Evolutionary conservation across 2,329 filamentous ascomycete genomes (phyloP).

Genomic region (Colletotrichum gigasporum): DNA sequence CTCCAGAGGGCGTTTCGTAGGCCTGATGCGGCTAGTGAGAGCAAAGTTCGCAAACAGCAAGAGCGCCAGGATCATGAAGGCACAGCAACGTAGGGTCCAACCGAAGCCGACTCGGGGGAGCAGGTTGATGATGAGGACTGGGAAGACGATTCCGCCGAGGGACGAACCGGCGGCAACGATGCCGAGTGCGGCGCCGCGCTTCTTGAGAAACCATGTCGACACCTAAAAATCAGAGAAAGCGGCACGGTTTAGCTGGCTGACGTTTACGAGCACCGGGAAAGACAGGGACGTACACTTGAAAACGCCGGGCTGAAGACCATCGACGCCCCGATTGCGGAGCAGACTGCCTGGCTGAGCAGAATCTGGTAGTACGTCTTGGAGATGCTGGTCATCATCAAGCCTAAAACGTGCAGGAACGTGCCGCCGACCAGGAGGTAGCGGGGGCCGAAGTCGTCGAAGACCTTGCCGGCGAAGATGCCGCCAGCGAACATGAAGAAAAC

Average conservation of each 20-base stretch:
- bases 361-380: constrained; percentile 49
- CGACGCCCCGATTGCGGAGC: constrained; percentile 45
- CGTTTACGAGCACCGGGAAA: too few species aligned
- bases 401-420: constrained; percentile 65
- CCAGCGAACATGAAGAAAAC: constrained; percentile 33
- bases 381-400: constrained; percentile 69
- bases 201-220: constrained; percentile 35
- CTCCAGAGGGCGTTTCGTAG: constrained; percentile 29
- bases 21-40: constrained; percentile 37
- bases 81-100: constrained; percentile 49
- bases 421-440: constrained; percentile 61
- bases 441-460: constrained; percentile 72
- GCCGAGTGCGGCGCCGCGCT: constrained; percentile 39
- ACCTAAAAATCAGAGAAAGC: too few species aligned
- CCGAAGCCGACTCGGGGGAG: constrained; percentile 45
- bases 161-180: constrained; percentile 37
- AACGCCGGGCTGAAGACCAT: constrained; percentile 40
- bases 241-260: too few species aligned
- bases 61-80: constrained; percentile 46
- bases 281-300: background rate
- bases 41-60: constrained; percentile 43
- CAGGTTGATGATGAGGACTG: constrained; percentile 48
- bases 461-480: constrained; percentile 67
- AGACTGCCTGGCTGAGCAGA: constrained; percentile 48
- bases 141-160: constrained; percentile 50